Evolutionary conservation across 2,329 filamentous ascomycete species (phyloP).

Genomic region (Ceratocystis harringtonii): DNA sequence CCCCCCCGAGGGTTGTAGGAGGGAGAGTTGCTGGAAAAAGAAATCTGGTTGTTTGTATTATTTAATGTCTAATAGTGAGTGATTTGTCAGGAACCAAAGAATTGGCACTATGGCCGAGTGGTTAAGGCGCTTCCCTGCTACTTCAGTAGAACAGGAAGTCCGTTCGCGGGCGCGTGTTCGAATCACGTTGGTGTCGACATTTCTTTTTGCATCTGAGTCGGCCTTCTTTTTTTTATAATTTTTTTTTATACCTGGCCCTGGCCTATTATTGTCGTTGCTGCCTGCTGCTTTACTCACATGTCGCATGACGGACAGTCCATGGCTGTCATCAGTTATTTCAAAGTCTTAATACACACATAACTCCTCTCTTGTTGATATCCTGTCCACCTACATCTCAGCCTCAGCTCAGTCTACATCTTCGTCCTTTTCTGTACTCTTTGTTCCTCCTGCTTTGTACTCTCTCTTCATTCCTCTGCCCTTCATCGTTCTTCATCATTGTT

Average conservation of each 20-base stretch:
- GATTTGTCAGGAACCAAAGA: neutral
- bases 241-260: neutral
- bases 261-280: neutral
- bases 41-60: no score
- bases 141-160: constrained; percentile 7
- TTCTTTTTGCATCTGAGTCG: neutral
- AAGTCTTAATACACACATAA: no score
- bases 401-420: neutral
- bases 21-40: no score
- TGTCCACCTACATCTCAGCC: no score
- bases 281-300: no score
- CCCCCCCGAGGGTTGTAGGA: no score
- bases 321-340: no score
- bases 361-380: no score
- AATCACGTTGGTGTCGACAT: constrained; percentile 18
- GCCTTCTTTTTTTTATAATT: neutral
- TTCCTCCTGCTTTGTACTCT: neutral
- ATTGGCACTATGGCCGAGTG: constrained; percentile 17
- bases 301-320: no score
- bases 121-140: constrained; percentile 18
- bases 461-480: neutral
- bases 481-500: neutral
- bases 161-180: constrained; percentile 18
- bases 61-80: neutral
- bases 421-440: neutral